Evolutionary conservation across 768 basidiomycete genomes (phyloP).

Genomic region (Suillus subalutaceus): DNA sequence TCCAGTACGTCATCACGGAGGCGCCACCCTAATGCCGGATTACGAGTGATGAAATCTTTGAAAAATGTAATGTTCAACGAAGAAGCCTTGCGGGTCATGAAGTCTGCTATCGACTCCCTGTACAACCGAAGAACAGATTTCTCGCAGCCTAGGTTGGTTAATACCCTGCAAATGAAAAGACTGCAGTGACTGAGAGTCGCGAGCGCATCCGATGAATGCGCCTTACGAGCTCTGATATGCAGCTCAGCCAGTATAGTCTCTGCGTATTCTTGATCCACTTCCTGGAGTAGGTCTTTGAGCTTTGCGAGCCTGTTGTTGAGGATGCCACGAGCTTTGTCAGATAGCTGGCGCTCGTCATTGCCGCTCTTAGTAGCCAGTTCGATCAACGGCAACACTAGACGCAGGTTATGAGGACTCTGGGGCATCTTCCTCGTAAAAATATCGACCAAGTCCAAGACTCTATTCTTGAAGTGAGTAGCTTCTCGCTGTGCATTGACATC

Average conservation of each 20-base stretch:
- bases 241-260: conserved; percentile 58
- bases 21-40: conserved; percentile 65
- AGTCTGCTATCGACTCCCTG: conserved; percentile 69
- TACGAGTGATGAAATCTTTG: conserved; percentile 72
- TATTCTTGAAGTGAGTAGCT: conserved; percentile 95
- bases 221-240: conserved; percentile 72
- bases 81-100: conserved; percentile 80
- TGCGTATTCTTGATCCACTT: conserved; percentile 46
- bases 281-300: conserved; percentile 54
- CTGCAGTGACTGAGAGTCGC: conserved; percentile 67
- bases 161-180: conserved; percentile 65
- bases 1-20: conserved; percentile 63
- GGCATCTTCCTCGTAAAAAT: conserved; percentile 79
- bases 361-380: conserved; percentile 69
- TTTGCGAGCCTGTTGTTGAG: conserved; percentile 75
- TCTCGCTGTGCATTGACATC: conserved; percentile 77
- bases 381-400: conserved; percentile 74
- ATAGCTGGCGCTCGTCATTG: conserved; percentile 83
- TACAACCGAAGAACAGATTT: conserved; percentile 57
- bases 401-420: conserved; percentile 67
- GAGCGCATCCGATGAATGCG: conserved; percentile 63
- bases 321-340: conserved; percentile 84
- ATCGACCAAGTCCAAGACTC: conserved; percentile 94
- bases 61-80: conserved; percentile 75
- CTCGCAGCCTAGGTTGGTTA: conserved; percentile 41